A percentile compares a stretch with the other conserved stretches of the same genome.
These are phyloP conservation scores for Chalaropsis ovoidea DNA, from an alignment of 2,329 filamentous ascomycete species.

Conservation along the genomic window DNA sequence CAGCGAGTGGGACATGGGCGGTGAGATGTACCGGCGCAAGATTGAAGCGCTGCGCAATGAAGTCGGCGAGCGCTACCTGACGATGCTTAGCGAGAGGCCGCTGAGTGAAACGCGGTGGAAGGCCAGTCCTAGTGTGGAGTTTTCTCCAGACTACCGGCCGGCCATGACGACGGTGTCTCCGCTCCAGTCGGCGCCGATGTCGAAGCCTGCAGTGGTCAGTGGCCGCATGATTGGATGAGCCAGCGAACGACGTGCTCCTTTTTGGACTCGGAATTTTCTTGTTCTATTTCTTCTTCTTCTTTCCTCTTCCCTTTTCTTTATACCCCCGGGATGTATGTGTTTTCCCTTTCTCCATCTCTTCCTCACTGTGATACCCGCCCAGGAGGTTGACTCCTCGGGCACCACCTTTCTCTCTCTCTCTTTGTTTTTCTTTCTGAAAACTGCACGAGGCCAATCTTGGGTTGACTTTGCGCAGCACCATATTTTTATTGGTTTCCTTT, in stretches of 20 bases:
- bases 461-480: too few relatives aligned
- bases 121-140: conserved; percentile 34
- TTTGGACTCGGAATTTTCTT: not conserved
- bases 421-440: conserved; percentile 19
- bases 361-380: conserved; percentile 25
- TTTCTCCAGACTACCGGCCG: conserved; percentile 24
- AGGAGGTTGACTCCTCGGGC: conserved; percentile 17
- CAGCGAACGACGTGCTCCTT: not conserved
- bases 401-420: conserved; percentile 4
- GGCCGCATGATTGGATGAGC: conserved; percentile 43
- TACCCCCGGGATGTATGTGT: conserved; percentile 11
- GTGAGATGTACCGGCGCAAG: conserved; percentile 76
- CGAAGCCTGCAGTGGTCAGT: conserved; percentile 43
- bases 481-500: not conserved
- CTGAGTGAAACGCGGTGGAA: conserved; percentile 38
- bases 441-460: not conserved
- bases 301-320: conserved; percentile 26
- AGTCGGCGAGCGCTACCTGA: conserved; percentile 79
- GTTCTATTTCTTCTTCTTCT: conserved; percentile 3
- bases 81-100: conserved; percentile 57
- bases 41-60: conserved; percentile 77
- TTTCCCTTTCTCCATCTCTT: conserved; percentile 15
- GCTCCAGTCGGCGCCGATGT: conserved; percentile 22
- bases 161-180: conserved; percentile 10
- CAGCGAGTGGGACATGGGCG: conserved; percentile 55